These are phyloP conservation scores for Holtermanniella nyarrowii DNA, from an alignment of 768 basidiomycete species.

Conservation along the genomic window DNA sequence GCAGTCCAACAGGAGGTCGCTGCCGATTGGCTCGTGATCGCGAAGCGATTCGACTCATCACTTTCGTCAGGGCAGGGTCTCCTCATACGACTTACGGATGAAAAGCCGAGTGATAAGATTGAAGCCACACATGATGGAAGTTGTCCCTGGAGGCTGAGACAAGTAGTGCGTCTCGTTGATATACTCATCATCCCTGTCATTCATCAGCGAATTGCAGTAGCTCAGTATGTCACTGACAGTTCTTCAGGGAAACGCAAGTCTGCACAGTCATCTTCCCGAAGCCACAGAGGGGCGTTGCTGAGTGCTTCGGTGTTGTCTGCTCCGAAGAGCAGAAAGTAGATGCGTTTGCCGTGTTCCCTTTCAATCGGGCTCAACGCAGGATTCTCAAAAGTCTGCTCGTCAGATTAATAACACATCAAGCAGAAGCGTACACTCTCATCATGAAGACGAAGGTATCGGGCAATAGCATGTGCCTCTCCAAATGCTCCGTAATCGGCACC, in stretches of 20 bases:
- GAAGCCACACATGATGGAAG: slow-evolving; percentile 72
- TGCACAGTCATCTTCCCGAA: slow-evolving; percentile 70
- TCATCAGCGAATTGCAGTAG: slow-evolving; percentile 22
- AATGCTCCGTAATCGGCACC: not conserved
- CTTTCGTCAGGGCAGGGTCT: slow-evolving; percentile 9
- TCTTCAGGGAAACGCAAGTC: slow-evolving; percentile 35
- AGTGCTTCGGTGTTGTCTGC: slow-evolving; percentile 82
- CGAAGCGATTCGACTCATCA: slow-evolving; percentile 23
- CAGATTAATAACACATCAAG: no score
- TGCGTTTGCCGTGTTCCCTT: slow-evolving; percentile 68
- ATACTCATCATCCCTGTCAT: slow-evolving; percentile 45
- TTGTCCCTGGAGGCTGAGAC: slow-evolving; percentile 66
- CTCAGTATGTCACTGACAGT: slow-evolving; percentile 20
- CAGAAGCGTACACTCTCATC: no score
- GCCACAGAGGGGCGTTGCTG: slow-evolving; percentile 13
- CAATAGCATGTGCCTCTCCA: not conserved
- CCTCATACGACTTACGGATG: slow-evolving; percentile 12
- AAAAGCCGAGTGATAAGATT: slow-evolving; percentile 81
- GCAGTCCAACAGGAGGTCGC: slow-evolving; percentile 21
- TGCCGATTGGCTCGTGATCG: slow-evolving; percentile 24
- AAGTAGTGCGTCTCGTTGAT: slow-evolving; percentile 76
- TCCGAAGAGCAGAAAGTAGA: slow-evolving; percentile 82
- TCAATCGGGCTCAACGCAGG: slow-evolving; percentile 52
- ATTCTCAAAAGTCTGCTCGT: not conserved
- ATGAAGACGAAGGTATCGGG: slow-evolving; percentile 4